These are phyloP conservation scores for Cafeteria roenbergensis DNA, from an alignment of 108 stramenopile species.

Conservation along the genomic window DNA sequence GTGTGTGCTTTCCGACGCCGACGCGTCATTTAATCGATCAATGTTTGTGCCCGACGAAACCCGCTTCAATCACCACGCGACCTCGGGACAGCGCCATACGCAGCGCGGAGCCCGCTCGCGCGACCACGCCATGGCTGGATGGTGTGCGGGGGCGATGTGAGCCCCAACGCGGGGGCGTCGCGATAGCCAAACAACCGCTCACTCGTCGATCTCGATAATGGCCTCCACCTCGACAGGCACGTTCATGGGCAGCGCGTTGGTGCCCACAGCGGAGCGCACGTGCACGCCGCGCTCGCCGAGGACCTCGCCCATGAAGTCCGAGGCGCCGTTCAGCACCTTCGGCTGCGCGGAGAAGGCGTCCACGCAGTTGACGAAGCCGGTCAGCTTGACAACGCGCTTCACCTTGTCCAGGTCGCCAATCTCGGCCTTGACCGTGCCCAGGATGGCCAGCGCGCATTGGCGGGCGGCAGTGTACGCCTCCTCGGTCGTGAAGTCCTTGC, in stretches of 20 bases:
- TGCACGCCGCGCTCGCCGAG: conserved; percentile 55
- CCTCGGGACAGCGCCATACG: too few species aligned
- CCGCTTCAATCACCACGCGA: too few species aligned
- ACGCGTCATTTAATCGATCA: too few species aligned
- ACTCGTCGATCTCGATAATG: conserved; percentile 43
- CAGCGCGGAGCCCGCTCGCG: too few species aligned
- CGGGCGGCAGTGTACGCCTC: conserved; percentile 73
- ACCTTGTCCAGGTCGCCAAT: conserved; percentile 50
- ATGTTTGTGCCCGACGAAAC: too few species aligned
- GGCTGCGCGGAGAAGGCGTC: conserved; percentile 53
- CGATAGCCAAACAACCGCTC: too few species aligned
- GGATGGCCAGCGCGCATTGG: conserved; percentile 61
- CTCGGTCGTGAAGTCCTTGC: conserved; percentile 49
- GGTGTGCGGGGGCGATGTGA: too few species aligned
- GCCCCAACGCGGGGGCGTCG: too few species aligned
- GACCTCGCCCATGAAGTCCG: conserved; percentile 48
- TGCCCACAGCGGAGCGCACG: conserved; percentile 49
- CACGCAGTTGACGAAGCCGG: conserved; percentile 55
- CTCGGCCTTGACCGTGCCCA: conserved; percentile 56
- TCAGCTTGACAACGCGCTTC: conserved; percentile 40
- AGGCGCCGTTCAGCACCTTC: conserved; percentile 55
- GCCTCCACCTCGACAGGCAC: conserved; percentile 56
- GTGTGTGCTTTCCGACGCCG: too few species aligned
- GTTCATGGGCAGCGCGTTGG: conserved; percentile 51
- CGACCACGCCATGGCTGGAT: too few species aligned